Percentiles rank a stretch among this genome's conserved stretches.
Evolutionary conservation across 345 rosid genomes (phyloP).

Genomic region (Syzygium aromaticum): DNA sequence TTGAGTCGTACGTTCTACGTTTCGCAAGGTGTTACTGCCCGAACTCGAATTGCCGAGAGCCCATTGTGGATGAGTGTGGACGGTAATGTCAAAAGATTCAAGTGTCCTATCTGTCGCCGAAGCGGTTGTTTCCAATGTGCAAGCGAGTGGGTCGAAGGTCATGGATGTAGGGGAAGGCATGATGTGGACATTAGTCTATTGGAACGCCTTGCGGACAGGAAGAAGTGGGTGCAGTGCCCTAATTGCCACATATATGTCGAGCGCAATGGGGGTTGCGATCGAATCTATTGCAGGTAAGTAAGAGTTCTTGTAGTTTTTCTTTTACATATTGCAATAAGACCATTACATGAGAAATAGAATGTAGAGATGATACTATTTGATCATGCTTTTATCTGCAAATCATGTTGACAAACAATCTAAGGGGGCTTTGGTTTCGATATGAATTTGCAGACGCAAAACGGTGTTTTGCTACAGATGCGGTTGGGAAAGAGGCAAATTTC

Average conservation of each 20-base stretch:
- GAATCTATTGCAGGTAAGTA: not conserved
- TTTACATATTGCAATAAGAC: no score
- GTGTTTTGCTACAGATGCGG: no score
- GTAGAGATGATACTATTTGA: no score
- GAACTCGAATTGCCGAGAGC: not conserved
- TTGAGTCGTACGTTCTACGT: not conserved
- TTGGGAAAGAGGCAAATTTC: no score
- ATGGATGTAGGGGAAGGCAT: not conserved
- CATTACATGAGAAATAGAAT: no score
- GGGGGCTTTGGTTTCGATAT: no score
- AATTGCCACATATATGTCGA: not conserved
- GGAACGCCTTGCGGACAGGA: not conserved
- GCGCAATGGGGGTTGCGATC: accelerated
- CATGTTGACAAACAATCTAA: no score
- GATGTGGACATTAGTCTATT: not conserved
- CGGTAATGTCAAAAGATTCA: not conserved
- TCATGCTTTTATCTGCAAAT: no score
- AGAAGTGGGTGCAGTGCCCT: not conserved
- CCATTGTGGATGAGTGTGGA: not conserved
- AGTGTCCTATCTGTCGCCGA: not conserved
- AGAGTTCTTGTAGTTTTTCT: no score
- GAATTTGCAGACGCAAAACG: no score
- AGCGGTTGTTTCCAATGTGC: not conserved
- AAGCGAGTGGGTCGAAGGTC: not conserved
- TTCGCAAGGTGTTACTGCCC: not conserved